Evolutionary conservation across 306 rosid species (phyloP).

Genomic region (Amphicarpaea edgeworthii): DNA sequence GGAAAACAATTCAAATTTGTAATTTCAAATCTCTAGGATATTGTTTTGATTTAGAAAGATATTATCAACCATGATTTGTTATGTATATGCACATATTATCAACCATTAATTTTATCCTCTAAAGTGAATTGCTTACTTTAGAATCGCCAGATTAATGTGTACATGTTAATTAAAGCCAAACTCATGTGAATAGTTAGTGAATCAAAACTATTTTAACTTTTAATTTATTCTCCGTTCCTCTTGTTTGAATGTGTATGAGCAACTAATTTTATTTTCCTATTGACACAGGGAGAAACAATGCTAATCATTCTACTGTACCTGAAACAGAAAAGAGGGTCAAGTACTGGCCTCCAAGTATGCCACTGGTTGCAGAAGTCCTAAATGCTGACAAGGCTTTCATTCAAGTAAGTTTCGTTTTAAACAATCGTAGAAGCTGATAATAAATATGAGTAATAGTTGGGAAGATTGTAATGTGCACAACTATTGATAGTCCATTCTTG

Average conservation of each 20-base stretch:
- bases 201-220: background rate
- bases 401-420: constrained; percentile 34
- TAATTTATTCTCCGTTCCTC: background rate
- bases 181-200: background rate
- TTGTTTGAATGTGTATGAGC: background rate
- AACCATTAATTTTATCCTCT: background rate
- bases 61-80: too few relatives aligned
- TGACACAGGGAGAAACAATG: constrained; percentile 23
- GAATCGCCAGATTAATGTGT: background rate
- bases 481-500: background rate
- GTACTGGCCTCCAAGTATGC: background rate
- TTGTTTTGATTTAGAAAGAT: too few relatives aligned
- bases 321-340: constrained; percentile 19
- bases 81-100: background rate
- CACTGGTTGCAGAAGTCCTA: background rate
- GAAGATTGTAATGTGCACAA: background rate
- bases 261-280: constrained; percentile 15
- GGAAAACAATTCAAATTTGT: too few relatives aligned
- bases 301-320: background rate
- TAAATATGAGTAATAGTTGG: too few relatives aligned
- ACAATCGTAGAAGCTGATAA: background rate
- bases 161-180: background rate
- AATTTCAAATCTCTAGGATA: too few relatives aligned
- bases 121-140: background rate
- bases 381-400: background rate